Percentiles rank a stretch among this genome's conserved stretches.
Evolutionary conservation across 495 filamentous ascomycete genomes (phyloP).

Genomic region (Paragyromitra xinjiangensis): DNA sequence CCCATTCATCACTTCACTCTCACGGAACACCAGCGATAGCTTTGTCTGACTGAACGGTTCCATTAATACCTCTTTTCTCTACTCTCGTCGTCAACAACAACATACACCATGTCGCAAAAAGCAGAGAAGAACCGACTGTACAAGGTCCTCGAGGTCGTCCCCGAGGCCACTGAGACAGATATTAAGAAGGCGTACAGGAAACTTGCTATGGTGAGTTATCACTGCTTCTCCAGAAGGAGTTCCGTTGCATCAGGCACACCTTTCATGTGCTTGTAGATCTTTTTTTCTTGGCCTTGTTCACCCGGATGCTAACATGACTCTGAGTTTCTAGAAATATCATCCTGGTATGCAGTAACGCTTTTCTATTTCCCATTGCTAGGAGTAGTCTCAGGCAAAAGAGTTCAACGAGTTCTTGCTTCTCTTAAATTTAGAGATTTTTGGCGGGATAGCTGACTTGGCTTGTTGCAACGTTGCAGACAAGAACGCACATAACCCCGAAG

Average conservation of each 20-base stretch:
- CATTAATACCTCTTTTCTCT: slow-evolving; percentile 20
- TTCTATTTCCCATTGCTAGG: neutral
- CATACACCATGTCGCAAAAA: slow-evolving; percentile 55
- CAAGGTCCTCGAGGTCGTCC: slow-evolving; percentile 72
- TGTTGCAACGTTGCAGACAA: slow-evolving; percentile 72
- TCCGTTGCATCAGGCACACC: neutral
- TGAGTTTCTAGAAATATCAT: slow-evolving; percentile 54
- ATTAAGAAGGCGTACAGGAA: slow-evolving; percentile 85
- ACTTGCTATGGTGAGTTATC: slow-evolving; percentile 66
- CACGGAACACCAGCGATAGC: slow-evolving; percentile 14
- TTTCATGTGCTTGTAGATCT: neutral
- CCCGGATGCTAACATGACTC: slow-evolving; percentile 27
- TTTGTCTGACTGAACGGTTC: slow-evolving; percentile 9
- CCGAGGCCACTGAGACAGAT: slow-evolving; percentile 75
- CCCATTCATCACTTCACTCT: slow-evolving; percentile 1
- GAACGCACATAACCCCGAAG: slow-evolving; percentile 90
- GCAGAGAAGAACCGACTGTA: slow-evolving; percentile 63
- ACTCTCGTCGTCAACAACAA: slow-evolving; percentile 2
- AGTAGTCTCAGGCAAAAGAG: neutral
- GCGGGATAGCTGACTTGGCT: slow-evolving; percentile 36
- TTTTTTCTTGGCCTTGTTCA: slow-evolving; percentile 29
- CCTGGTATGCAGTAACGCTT: slow-evolving; percentile 42
- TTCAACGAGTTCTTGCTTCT: slow-evolving; percentile 11
- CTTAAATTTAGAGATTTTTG: neutral
- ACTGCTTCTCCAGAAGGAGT: neutral